Percentiles rank a stretch among this genome's conserved stretches.
Conservation (phyloP, 257 asterid species). For the Parsonsia alboflavescens region DNA sequence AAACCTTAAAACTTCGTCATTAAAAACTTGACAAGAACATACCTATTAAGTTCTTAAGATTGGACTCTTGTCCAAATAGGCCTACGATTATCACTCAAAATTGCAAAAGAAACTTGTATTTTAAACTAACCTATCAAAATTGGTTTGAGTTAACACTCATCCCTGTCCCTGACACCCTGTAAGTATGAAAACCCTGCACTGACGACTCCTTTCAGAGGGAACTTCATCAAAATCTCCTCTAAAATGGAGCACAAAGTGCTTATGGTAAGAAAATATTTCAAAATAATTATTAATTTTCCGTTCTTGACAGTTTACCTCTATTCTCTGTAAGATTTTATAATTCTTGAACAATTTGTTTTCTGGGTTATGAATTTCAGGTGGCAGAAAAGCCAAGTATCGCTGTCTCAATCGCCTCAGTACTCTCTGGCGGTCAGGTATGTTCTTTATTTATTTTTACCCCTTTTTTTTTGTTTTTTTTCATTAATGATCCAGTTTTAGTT, state of each 20-base stretch:
- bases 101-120: too few species aligned
- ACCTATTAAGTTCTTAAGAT: too few species aligned
- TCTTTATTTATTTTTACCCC: slow-evolving; percentile 3
- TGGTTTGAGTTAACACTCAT: too few species aligned
- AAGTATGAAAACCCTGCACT: not conserved
- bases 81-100: too few species aligned
- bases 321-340: not conserved
- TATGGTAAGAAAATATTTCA: slow-evolving; percentile 27
- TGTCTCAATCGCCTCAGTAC: slow-evolving; percentile 69
- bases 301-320: not conserved
- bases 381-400: slow-evolving; percentile 98
- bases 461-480: too few species aligned
- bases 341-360: not conserved
- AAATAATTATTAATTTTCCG: not conserved
- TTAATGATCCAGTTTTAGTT: not conserved
- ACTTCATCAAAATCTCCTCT: not conserved
- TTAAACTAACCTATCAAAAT: too few species aligned
- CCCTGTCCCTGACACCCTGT: too few species aligned
- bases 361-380: slow-evolving; percentile 39
- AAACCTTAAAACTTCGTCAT: too few species aligned
- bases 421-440: slow-evolving; percentile 73
- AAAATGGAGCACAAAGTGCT: slow-evolving; percentile 49
- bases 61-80: too few species aligned
- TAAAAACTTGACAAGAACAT: too few species aligned
- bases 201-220: not conserved